These are phyloP conservation scores for Cryptosporidium xiaoi DNA, from an alignment of 169 alveolate species.

Conservation along the genomic window DNA sequence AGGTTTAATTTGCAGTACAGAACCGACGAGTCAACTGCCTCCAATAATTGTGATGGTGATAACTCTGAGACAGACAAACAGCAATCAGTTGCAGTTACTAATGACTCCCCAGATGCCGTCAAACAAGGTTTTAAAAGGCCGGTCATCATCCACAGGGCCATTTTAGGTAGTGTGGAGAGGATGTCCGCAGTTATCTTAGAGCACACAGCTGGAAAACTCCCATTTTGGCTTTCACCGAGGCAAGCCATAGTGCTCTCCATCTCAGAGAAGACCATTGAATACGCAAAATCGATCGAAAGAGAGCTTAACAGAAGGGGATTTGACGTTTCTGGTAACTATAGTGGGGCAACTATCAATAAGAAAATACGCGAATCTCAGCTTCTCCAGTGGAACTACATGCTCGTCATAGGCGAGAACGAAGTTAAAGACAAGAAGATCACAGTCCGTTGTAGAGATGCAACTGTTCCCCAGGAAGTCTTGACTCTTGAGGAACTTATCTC, in stretches of 20 bases:
- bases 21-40: conserved; percentile 83
- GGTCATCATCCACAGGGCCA: conserved; percentile 99
- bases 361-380: conserved; percentile 96
- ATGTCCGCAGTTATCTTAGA: conserved; percentile 95
- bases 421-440: conserved; percentile 85
- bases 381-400: conserved; percentile 93
- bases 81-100: conserved; percentile 55
- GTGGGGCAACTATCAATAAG: conserved; percentile 93
- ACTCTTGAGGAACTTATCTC: conserved; percentile 80
- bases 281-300: conserved; percentile 87
- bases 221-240: conserved; percentile 99
- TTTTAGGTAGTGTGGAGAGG: conserved; percentile 96
- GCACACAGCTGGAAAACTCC: conserved; percentile 98
- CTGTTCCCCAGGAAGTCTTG: conserved; percentile 79
- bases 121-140: conserved; percentile 96
- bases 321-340: conserved; percentile 91
- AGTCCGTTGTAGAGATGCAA: conserved; percentile 87
- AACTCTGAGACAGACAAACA: conserved; percentile 28
- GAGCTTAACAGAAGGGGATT: conserved; percentile 89
- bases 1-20: conserved; percentile 96
- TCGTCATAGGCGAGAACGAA: conserved; percentile 98
- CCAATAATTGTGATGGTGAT: too few species aligned
- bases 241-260: conserved; percentile 95
- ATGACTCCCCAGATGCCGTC: conserved; percentile 34
- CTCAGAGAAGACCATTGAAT: conserved; percentile 89